Evolutionary conservation across 192 early-diverging fungal genomes (phyloP), one percentile per base, ranked within the genome.

Genomic region (Lobosporangium transversale): DNA sequence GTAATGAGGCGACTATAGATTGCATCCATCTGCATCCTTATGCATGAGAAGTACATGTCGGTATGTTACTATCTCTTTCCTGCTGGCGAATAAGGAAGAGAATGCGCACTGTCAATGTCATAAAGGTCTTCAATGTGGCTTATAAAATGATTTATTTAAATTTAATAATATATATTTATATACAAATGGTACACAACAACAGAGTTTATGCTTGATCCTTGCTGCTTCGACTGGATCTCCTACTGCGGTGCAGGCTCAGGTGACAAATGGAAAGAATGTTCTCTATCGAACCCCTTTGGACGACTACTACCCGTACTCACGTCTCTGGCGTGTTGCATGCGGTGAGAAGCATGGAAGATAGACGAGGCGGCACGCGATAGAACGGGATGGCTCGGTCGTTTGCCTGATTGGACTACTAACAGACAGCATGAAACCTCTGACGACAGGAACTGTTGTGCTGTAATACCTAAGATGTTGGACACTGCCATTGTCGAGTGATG

Each of bases 341-440:
- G 42, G 15, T 53, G 50, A 23, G 67, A 49, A 18, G 51, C 61
- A 26, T 30, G 45, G 0, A 27, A 21, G 29, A 65, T 62, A 6
- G 61, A 58, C 12, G 70, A 64, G 11, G 56, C 62, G 15, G 50
- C 40, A 1, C 58, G 26, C 6, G 53, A 62, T 18, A 62, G 17
- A 3, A 31, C 62, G 20, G 58, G 3, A 27, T 30, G 40, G 4
- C 20, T 54, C 9, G 53, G 4, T 2, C 54, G 43, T 20, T 54
- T 54, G 26, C 73, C 73, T 4, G 73, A 66, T 20, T 76, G 73
- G 8, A 76, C 73, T 2, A 67, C 73, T 14, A 76, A 29, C 15
- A 76, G 32, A 12, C 64, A 76, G 24, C 43, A 47, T 1, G 47
- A 8, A 15, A 76, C 23, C 12, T 76, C 73, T 14, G 58, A 57